phyloP scores from a whole-genome alignment of 2,329 filamentous ascomycete genomes.

The Uncinocarpus reesii region DNA sequence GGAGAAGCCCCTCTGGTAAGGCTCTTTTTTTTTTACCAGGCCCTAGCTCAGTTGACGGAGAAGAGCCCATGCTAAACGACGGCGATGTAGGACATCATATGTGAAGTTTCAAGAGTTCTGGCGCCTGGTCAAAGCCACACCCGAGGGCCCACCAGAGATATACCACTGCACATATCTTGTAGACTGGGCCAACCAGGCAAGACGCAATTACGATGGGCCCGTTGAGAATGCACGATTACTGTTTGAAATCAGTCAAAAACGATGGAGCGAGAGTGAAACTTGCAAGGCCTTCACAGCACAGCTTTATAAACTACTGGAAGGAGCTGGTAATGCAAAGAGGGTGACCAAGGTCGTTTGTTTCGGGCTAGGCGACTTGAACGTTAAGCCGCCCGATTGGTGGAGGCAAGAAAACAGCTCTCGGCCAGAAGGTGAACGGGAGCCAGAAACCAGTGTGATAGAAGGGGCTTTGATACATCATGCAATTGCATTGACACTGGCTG shows the following conservation, averaged over 20 bases:
- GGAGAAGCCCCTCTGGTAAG: conserved; percentile 4
- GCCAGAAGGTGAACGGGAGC: conserved; percentile 13
- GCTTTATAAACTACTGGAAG: conserved; percentile 16
- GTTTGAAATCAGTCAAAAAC: conserved; percentile 16
- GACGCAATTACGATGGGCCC: conserved; percentile 16
- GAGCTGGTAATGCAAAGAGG: conserved; percentile 13
- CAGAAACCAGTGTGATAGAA: conserved; percentile 16
- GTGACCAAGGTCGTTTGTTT: conserved; percentile 24
- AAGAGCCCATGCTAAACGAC: not conserved
- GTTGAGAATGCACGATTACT: conserved; percentile 9
- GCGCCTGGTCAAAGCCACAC: conserved; percentile 15
- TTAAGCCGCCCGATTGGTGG: conserved; percentile 19
- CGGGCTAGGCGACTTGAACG: conserved; percentile 21
- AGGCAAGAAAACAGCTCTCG: conserved; percentile 16
- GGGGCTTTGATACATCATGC: conserved; percentile 18
- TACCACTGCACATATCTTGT: conserved; percentile 24
- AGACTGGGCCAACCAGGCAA: conserved; percentile 21
- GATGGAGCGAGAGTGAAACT: conserved; percentile 19
- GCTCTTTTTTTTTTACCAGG: not conserved
- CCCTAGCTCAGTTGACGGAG: not conserved
- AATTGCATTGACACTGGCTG: conserved; percentile 21
- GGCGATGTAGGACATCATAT: conserved; percentile 17
- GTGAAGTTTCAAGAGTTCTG: conserved; percentile 23
- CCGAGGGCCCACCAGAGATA: conserved; percentile 18
- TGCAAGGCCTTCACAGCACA: conserved; percentile 19